Conservation (phyloP, 306 rosid genomes). For the Malus sylvestris region DNA sequence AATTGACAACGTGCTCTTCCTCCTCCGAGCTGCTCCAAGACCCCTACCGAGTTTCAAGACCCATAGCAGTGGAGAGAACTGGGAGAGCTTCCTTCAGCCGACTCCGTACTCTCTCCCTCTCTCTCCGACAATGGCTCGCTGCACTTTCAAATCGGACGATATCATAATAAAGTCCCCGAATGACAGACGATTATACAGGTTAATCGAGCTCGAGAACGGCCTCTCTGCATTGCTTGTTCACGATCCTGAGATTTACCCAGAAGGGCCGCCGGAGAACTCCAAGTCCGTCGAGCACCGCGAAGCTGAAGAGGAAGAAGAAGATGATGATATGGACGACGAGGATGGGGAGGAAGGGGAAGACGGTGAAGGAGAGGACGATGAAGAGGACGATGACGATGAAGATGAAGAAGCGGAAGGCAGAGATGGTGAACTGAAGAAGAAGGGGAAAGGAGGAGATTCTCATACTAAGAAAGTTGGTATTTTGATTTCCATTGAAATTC, state of each 20-base stretch:
- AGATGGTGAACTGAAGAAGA: conserved; percentile 26
- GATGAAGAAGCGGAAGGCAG: conserved; percentile 21
- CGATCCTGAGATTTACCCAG: conserved; percentile 83
- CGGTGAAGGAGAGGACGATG: neutral
- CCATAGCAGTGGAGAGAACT: neutral
- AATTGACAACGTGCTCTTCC: neutral
- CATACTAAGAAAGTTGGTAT: conserved; percentile 76
- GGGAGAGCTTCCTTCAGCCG: neutral
- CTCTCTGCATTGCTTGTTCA: conserved; percentile 78
- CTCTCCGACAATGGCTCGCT: conserved; percentile 8
- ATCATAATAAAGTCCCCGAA: conserved; percentile 67
- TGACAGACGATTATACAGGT: conserved; percentile 63
- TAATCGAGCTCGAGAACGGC: conserved; percentile 58
- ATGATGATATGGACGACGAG: conserved; percentile 7
- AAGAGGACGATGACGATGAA: conserved; percentile 19
- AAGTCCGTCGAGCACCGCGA: conserved; percentile 14
- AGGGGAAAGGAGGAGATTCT: conserved; percentile 34
- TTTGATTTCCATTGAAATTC: neutral
- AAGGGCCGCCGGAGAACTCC: conserved; percentile 33
- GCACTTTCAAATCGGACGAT: conserved; percentile 45
- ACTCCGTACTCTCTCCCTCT: neutral
- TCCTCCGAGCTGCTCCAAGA: neutral
- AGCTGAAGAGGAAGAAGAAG: conserved; percentile 27
- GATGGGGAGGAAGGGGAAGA: conserved; percentile 12
- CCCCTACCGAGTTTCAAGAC: neutral